Evolutionary conservation across 73 alveolate genomes (phyloP).

Genomic region (Tetrahymena thermophila): DNA sequence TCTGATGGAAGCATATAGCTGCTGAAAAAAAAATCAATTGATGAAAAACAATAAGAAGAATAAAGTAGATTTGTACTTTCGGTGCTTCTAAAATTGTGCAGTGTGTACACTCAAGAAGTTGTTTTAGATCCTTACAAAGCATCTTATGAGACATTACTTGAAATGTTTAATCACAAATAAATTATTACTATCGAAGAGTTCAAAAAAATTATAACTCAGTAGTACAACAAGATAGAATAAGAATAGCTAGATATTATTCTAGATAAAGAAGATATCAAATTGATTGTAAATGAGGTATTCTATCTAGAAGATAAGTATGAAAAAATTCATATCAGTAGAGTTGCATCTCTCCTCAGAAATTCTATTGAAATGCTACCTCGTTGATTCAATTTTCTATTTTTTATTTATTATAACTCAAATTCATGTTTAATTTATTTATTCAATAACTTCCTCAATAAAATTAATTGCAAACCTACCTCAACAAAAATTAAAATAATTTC

Average conservation of each 20-base stretch:
- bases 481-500: too few species aligned
- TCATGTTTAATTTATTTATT: background rate
- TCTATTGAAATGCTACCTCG: background rate
- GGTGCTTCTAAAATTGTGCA: background rate
- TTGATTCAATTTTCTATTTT: background rate
- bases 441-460: too few species aligned
- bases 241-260: background rate
- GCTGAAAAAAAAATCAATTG: background rate
- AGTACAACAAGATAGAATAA: background rate
- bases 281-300: background rate
- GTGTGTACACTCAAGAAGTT: background rate
- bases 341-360: background rate
- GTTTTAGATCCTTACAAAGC: background rate
- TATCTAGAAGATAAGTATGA: background rate
- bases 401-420: background rate
- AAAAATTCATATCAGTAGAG: background rate
- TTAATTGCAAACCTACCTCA: too few species aligned
- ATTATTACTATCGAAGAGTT: background rate
- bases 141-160: background rate
- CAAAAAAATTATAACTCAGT: background rate
- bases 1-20: background rate
- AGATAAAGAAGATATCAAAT: background rate
- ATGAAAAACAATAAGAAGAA: background rate
- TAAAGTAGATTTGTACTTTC: background rate
- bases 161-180: background rate